phyloP scores from a whole-genome alignment of 2,329 filamentous ascomycete species.

The Colletotrichum sp. region DNA sequence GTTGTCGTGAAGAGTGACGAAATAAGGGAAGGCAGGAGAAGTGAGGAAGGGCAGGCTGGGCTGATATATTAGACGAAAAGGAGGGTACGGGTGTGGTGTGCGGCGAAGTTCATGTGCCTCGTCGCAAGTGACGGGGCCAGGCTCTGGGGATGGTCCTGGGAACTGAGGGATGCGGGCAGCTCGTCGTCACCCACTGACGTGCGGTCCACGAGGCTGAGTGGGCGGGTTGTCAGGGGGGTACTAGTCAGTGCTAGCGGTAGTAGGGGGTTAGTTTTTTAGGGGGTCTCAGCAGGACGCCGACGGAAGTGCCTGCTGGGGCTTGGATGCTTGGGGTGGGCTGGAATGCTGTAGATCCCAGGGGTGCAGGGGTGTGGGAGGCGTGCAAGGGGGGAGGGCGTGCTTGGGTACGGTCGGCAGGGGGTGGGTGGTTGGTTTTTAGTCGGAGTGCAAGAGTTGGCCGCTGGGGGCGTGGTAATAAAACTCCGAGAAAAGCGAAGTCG shows the following conservation, averaged over 20 bases:
- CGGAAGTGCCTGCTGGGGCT: constrained; percentile 22
- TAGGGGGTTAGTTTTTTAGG: constrained; percentile 19
- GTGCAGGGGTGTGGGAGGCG: constrained; percentile 10
- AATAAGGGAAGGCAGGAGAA: not conserved
- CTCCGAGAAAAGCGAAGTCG: not conserved
- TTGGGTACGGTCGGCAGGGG: not conserved
- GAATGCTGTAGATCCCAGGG: constrained; percentile 22
- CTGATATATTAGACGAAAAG: constrained; percentile 24
- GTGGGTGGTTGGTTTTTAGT: not conserved
- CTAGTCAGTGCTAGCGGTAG: constrained; percentile 13
- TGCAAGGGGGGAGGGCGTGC: constrained; percentile 12
- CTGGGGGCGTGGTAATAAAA: not conserved
- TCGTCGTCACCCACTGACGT: constrained; percentile 46
- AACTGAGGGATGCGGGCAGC: constrained; percentile 22
- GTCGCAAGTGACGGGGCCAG: constrained; percentile 8
- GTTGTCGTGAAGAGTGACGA: constrained; percentile 17
- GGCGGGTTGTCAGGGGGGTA: constrained; percentile 15
- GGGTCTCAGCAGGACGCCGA: constrained; percentile 21
- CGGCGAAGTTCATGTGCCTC: constrained; percentile 31
- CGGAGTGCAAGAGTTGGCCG: not conserved
- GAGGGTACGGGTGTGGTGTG: constrained; percentile 28
- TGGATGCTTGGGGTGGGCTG: constrained; percentile 23
- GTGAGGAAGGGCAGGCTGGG: constrained; percentile 4
- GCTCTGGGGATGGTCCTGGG: constrained; percentile 12
- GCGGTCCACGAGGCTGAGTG: constrained; percentile 48